These are phyloP conservation scores for Plantago ovata DNA, from an alignment of 257 asterid genomes.

Conservation along the genomic window DNA sequence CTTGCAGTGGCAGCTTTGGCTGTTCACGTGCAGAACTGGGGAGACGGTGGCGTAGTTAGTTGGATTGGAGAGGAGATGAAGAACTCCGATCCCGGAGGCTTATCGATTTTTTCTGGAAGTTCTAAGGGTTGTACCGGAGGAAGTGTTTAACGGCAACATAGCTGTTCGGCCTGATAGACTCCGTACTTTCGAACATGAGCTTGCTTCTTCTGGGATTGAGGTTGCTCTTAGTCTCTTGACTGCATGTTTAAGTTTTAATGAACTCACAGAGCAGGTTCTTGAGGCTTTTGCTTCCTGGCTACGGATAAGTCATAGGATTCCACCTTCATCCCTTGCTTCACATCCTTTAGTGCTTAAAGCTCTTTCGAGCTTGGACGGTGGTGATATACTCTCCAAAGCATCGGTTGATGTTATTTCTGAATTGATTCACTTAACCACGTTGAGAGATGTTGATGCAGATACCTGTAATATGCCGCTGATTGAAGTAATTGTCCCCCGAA, in stretches of 20 bases:
- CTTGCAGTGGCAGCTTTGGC: constrained; percentile 99
- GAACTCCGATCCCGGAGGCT: constrained; percentile 80
- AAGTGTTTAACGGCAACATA: constrained; percentile 88
- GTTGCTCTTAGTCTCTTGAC: constrained; percentile 75
- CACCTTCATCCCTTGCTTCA: constrained; percentile 82
- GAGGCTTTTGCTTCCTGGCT: constrained; percentile 99
- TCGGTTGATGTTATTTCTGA: constrained; percentile 93
- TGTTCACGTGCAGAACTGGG: constrained; percentile 96
- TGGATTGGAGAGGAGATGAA: constrained; percentile 93
- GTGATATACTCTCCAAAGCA: constrained; percentile 79
- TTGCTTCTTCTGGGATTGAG: constrained; percentile 76
- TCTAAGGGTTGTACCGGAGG: constrained; percentile 96
- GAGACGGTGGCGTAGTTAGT: constrained; percentile 83
- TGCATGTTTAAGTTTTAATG: constrained; percentile 79
- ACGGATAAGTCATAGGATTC: constrained; percentile 90
- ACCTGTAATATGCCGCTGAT: constrained; percentile 82
- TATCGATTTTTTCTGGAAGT: constrained; percentile 96
- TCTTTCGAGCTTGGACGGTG: constrained; percentile 83
- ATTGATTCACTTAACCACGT: constrained; percentile 81
- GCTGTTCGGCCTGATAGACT: constrained; percentile 98
- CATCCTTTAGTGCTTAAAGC: constrained; percentile 88
- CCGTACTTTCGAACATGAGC: constrained; percentile 83
- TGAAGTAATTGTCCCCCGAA: constrained; percentile 85
- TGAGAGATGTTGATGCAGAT: constrained; percentile 61
- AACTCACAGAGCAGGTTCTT: constrained; percentile 87